A percentile compares a stretch with the other conserved stretches of the same genome.
phyloP scores from a whole-genome alignment of 2,329 filamentous ascomycete species.

The Aspergillus glaucus region DNA sequence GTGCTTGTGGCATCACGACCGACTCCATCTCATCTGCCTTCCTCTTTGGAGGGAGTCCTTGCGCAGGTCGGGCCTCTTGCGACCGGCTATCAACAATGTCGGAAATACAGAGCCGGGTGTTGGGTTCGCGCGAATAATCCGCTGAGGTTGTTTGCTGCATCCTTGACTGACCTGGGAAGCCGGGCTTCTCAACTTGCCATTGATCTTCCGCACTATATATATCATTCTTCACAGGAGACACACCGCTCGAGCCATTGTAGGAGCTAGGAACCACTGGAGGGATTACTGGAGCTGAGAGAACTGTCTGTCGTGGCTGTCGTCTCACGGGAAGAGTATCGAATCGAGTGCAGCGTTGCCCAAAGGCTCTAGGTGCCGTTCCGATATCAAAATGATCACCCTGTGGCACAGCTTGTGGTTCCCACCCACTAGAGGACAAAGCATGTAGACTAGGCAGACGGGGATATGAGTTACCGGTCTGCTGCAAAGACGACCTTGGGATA shows the following conservation, averaged over 20 bases:
- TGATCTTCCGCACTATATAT: neutral
- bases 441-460: neutral
- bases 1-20: neutral
- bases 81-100: constrained; percentile 11
- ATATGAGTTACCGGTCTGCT: neutral
- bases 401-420: neutral
- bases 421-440: neutral
- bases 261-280: too few relatives aligned
- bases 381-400: too few relatives aligned
- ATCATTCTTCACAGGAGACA: neutral
- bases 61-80: neutral
- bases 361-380: too few relatives aligned
- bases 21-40: constrained; percentile 25
- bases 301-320: too few relatives aligned
- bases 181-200: neutral
- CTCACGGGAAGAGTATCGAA: too few relatives aligned
- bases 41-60: constrained; percentile 18
- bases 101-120: constrained; percentile 11
- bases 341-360: too few relatives aligned
- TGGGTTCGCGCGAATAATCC: neutral
- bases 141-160: neutral
- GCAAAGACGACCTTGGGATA: neutral
- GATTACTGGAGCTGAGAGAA: too few relatives aligned
- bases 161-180: neutral
- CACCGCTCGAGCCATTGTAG: too few relatives aligned